These are phyloP conservation scores for Boletus reticuloceps DNA, from an alignment of 768 basidiomycete species.

Conservation along the genomic window DNA sequence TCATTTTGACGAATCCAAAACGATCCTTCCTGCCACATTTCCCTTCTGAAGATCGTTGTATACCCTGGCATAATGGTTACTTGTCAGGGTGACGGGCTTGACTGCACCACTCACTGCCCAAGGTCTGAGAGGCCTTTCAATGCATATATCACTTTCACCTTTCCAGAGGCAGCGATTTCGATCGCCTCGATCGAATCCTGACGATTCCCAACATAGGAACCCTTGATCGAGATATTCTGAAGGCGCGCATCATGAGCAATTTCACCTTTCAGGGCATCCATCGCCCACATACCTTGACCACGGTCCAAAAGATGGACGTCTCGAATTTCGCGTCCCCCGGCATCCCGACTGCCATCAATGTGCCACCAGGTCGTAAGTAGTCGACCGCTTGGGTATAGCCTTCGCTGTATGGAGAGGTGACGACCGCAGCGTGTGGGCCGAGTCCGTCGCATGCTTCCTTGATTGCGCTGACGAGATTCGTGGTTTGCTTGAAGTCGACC, in stretches of 20 bases:
- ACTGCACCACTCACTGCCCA: slow-evolving; percentile 39
- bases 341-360: slow-evolving; percentile 76
- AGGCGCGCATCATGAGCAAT: background rate
- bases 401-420: slow-evolving; percentile 48
- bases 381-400: slow-evolving; percentile 61
- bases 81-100: background rate
- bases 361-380: slow-evolving; percentile 72
- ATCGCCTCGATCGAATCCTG: slow-evolving; percentile 85
- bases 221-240: slow-evolving; percentile 27
- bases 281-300: slow-evolving; percentile 45
- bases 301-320: slow-evolving; percentile 71
- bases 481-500: slow-evolving; percentile 73
- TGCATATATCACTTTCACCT: slow-evolving; percentile 59
- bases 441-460: slow-evolving; percentile 58
- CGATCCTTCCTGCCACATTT: slow-evolving; percentile 42
- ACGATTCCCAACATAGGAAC: slow-evolving; percentile 62
- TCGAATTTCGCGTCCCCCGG: slow-evolving; percentile 57
- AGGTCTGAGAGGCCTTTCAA: slow-evolving; percentile 50
- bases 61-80: slow-evolving; percentile 21
- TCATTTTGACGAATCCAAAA: slow-evolving; percentile 35
- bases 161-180: slow-evolving; percentile 67
- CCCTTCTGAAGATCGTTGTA: slow-evolving; percentile 41
- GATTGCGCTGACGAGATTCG: slow-evolving; percentile 66
- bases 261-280: background rate
- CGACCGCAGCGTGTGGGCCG: slow-evolving; percentile 70